These are phyloP conservation scores for Neonothopanus nambi DNA, from an alignment of 1,284 basidiomycete genomes.

Conservation along the genomic window DNA sequence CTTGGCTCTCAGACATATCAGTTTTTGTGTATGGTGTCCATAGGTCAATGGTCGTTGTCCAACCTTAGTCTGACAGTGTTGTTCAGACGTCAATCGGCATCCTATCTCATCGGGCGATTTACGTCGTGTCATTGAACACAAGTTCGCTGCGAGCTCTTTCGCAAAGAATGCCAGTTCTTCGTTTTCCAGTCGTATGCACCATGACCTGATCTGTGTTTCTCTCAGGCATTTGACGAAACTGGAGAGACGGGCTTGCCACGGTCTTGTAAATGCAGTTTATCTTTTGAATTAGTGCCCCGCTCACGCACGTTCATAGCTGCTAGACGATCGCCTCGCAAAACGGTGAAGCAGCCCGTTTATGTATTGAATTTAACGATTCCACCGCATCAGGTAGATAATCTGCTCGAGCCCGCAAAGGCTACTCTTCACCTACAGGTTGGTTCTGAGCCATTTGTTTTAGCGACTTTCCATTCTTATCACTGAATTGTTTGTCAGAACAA, in stretches of 20 bases:
- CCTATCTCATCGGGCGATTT: slow-evolving; percentile 69
- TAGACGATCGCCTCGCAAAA: slow-evolving; percentile 73
- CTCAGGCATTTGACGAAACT: slow-evolving; percentile 63
- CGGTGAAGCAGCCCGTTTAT: slow-evolving; percentile 78
- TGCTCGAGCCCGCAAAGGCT: slow-evolving; percentile 75
- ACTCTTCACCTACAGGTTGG: slow-evolving; percentile 68
- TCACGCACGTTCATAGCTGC: slow-evolving; percentile 33
- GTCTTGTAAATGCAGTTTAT: slow-evolving; percentile 38
- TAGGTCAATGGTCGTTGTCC: slow-evolving; percentile 5
- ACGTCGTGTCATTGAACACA: slow-evolving; percentile 65
- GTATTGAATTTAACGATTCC: slow-evolving; percentile 76
- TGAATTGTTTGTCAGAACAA: slow-evolving; percentile 47
- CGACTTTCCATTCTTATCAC: background rate
- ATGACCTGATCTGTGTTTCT: background rate
- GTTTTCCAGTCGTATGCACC: background rate
- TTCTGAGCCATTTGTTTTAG: background rate
- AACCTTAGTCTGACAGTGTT: slow-evolving; percentile 8
- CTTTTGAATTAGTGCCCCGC: slow-evolving; percentile 1
- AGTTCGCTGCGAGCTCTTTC: slow-evolving; percentile 72
- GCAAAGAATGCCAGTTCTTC: slow-evolving; percentile 54
- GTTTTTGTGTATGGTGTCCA: slow-evolving; percentile 66
- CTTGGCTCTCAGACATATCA: slow-evolving; percentile 74
- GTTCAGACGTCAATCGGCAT: slow-evolving; percentile 82
- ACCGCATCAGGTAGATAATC: slow-evolving; percentile 68
- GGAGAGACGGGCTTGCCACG: slow-evolving; percentile 43